Evolutionary conservation across 1,139 yeast genomes (phyloP), one percentile per base, ranked within the genome.

Genomic region (Candida dubliniensis): DNA sequence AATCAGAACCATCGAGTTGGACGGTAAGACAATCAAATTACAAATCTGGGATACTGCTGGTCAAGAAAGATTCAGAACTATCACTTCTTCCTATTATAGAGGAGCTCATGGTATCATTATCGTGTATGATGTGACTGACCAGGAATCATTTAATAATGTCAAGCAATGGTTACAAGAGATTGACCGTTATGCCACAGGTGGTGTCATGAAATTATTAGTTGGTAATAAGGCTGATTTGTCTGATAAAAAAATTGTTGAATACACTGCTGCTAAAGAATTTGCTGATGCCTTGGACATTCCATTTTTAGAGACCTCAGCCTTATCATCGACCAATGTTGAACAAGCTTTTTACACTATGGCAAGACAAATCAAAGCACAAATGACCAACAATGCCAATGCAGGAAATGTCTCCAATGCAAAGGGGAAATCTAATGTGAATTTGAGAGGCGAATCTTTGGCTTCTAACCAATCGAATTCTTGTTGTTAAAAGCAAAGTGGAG

Each of bases 11-110:
- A 89, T 93, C 50, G 97, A 91, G 60, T 76, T 93, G 52, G 98
- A 93, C 57, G 99, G 98, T 53, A 93, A 93, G 75, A 90, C 96
- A 46, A 95, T 93, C 65, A 93, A 93, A 74, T 78, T 95, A 60
- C 99, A 93, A 71, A 91, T 93, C 63, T 93, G 99, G 99, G 99
- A 93, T 65, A 93, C 99, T 43, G 99, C 99, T 8, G 99, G 99
- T 35, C 99, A 93, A 73, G 99, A 93, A 68, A 79, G 99, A 58
- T 93, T 93, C 74, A 83, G 98, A 72, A 93, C 99, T 46, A 93
- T 93, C 71, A 95, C 99, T 9, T 88, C 97, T 11, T 89, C 98
- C 10, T 93, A 95, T 74, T 93, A 93, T 76, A 85, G 99, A 65
- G 99, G 99, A 44, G 97, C 99, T 23, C 98, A 91, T 61, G 99